Conservation (phyloP, 306 rosid genomes). For the Prunus mira region DNA sequence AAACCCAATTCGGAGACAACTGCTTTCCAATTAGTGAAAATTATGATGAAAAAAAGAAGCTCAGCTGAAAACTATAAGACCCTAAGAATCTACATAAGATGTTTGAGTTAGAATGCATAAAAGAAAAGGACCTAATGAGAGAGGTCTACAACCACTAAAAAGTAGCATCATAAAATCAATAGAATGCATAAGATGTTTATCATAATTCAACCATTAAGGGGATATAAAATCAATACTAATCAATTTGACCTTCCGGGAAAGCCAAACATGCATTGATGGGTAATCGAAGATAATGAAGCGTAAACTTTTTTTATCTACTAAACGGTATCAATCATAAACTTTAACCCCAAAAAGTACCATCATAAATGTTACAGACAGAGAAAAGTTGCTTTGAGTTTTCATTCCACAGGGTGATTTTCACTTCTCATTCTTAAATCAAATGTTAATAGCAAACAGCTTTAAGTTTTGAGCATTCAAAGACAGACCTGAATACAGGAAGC, state of each 20-base stretch:
- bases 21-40: not conserved
- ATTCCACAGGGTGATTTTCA: slow-evolving; percentile 3
- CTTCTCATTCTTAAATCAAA: slow-evolving; percentile 2
- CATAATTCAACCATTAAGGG: not conserved
- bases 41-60: not conserved
- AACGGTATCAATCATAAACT: not conserved
- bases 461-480: slow-evolving; percentile 13
- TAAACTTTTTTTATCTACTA: not conserved
- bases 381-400: not conserved
- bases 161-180: too few relatives aligned
- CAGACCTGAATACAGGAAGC: slow-evolving; percentile 86
- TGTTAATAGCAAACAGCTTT: not conserved
- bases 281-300: not conserved
- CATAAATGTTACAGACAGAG: not conserved
- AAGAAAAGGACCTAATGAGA: not conserved
- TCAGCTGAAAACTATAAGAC: not conserved
- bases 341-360: not conserved
- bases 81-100: not conserved
- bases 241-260: not conserved
- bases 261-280: not conserved
- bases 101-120: not conserved
- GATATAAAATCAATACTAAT: not conserved
- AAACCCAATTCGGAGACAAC: not conserved
- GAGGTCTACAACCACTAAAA: not conserved
- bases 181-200: too few relatives aligned